phyloP scores from a whole-genome alignment of 805 yeast genomes.

The Wickerhamomyces hampshirensis region DNA sequence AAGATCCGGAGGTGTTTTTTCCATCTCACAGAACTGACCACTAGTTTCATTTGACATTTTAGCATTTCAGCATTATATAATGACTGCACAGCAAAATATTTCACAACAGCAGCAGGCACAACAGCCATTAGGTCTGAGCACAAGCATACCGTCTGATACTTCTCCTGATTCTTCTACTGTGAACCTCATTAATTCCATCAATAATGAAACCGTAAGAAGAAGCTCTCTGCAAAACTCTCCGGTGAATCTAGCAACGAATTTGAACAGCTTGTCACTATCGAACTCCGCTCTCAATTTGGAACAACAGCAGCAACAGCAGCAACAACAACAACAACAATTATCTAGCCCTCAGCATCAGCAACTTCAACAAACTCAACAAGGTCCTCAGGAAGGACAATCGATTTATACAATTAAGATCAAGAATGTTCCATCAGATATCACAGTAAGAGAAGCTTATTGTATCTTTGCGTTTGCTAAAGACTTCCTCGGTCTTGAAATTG shows the following conservation, averaged over 20 bases:
- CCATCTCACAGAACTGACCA: no score
- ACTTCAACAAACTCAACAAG: conserved; percentile 6
- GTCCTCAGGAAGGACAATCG: conserved; percentile 3
- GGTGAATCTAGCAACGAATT: conserved; percentile 14
- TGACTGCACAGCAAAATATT: conserved; percentile 7
- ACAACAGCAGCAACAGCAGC: conserved; percentile 1
- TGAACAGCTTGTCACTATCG: conserved; percentile 17
- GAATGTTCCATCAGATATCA: conserved; percentile 60
- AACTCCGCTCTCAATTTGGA: background rate
- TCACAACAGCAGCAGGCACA: conserved; percentile 10
- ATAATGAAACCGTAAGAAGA: conserved; percentile 13
- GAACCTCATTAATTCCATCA: conserved; percentile 6
- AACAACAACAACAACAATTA: conserved; percentile 3
- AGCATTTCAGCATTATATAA: no score
- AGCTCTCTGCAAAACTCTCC: conserved; percentile 22
- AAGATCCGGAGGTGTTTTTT: no score
- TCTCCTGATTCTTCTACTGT: conserved; percentile 20
- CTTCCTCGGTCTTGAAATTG: conserved; percentile 46
- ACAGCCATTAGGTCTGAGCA: conserved; percentile 10
- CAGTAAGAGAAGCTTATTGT: conserved; percentile 60
- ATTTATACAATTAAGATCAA: conserved; percentile 36
- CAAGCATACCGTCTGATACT: conserved; percentile 16
- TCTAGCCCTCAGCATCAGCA: conserved; percentile 5
- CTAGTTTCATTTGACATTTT: no score
- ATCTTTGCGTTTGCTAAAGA: conserved; percentile 69